These are phyloP conservation scores for Chalciporus pseudorubinellus DNA, from an alignment of 768 basidiomycete genomes.

Conservation along the genomic window DNA sequence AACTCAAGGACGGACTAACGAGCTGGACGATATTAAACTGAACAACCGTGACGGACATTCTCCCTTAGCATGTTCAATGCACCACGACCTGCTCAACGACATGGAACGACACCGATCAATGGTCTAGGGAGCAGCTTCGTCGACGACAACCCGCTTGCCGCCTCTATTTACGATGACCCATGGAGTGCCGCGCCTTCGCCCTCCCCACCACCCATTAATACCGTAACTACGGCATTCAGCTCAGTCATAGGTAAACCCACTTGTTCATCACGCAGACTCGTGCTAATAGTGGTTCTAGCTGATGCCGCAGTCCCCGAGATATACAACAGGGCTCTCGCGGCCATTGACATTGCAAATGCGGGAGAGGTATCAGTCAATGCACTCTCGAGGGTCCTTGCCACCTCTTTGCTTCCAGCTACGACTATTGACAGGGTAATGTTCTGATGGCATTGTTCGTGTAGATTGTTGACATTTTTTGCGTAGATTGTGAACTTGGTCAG, in stretches of 20 bases:
- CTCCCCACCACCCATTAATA: slow-evolving; percentile 58
- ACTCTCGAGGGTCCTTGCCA: slow-evolving; percentile 74
- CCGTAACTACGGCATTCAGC: slow-evolving; percentile 53
- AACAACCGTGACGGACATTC: slow-evolving; percentile 6
- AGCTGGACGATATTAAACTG: slow-evolving; percentile 5
- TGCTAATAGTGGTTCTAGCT: slow-evolving; percentile 41
- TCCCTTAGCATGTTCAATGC: slow-evolving; percentile 75
- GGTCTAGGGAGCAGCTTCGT: slow-evolving; percentile 73
- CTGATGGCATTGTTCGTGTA: neutral
- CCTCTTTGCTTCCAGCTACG: slow-evolving; percentile 75
- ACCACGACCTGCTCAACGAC: slow-evolving; percentile 70
- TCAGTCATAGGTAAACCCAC: slow-evolving; percentile 59
- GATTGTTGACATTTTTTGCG: neutral
- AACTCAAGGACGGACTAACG: too few relatives aligned
- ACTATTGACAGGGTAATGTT: slow-evolving; percentile 72
- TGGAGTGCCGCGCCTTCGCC: slow-evolving; percentile 78
- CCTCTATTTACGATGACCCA: slow-evolving; percentile 78
- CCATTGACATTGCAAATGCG: slow-evolving; percentile 65
- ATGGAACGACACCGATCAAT: slow-evolving; percentile 51
- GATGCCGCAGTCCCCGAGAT: slow-evolving; percentile 78
- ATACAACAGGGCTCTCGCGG: slow-evolving; percentile 71
- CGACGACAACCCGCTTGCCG: slow-evolving; percentile 70
- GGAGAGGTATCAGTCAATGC: slow-evolving; percentile 84
- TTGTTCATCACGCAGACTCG: neutral
- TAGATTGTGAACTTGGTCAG: slow-evolving; percentile 92